A percentile compares a stretch with the other conserved stretches of the same genome.
Evolutionary conservation across 2,329 filamentous ascomycete genomes (phyloP).

Genomic region (Karstenula rhodostoma): DNA sequence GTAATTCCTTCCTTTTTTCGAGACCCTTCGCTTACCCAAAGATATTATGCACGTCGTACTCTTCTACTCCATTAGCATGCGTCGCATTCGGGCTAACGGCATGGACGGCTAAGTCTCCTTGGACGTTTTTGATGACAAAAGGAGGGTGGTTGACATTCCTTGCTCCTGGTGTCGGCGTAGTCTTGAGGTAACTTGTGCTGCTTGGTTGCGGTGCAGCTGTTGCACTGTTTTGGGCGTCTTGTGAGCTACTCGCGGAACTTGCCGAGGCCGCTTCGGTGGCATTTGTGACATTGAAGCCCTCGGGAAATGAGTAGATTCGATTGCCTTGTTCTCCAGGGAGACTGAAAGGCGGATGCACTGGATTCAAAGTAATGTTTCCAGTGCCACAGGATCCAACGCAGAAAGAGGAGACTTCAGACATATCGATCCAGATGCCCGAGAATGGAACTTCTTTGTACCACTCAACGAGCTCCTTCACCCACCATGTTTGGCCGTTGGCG

Average conservation of each 20-base stretch:
- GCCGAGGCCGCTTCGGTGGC: slow-evolving; percentile 70
- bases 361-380: slow-evolving; percentile 70
- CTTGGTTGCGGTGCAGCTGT: slow-evolving; percentile 30
- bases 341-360: slow-evolving; percentile 70
- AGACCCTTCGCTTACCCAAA: slow-evolving; percentile 49
- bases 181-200: slow-evolving; percentile 60
- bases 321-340: slow-evolving; percentile 72
- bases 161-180: slow-evolving; percentile 67
- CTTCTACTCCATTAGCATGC: slow-evolving; percentile 73
- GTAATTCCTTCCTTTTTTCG: no score
- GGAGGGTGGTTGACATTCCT: slow-evolving; percentile 77
- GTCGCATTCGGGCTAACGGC: slow-evolving; percentile 81
- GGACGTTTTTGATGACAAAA: slow-evolving; percentile 77
- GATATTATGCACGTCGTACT: slow-evolving; percentile 87
- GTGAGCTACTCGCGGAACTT: slow-evolving; percentile 60
- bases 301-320: slow-evolving; percentile 69
- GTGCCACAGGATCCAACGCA: slow-evolving; percentile 77
- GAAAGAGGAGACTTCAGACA: slow-evolving; percentile 69
- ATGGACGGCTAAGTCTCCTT: slow-evolving; percentile 75
- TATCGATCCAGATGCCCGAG: slow-evolving; percentile 67
- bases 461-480: slow-evolving; percentile 61
- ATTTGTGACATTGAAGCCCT: slow-evolving; percentile 75
- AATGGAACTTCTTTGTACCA: slow-evolving; percentile 64
- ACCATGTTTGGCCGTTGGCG: slow-evolving; percentile 66
- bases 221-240: slow-evolving; percentile 54